These are phyloP conservation scores for Haplosporangium sp. DNA, from an alignment of 371 early-diverging fungal genomes.

Conservation along the genomic window DNA sequence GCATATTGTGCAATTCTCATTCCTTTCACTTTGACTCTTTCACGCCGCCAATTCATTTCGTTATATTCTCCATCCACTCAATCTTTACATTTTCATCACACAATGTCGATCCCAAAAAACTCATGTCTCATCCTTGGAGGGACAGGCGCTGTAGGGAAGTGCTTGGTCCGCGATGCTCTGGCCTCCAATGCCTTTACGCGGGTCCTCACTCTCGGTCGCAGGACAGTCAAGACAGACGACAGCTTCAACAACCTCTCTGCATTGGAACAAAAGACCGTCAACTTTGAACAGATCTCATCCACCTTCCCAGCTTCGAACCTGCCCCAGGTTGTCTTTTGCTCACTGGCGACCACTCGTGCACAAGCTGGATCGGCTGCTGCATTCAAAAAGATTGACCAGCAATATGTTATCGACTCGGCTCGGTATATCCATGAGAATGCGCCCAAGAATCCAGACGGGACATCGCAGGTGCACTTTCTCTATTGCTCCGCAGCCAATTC, in stretches of 20 bases:
- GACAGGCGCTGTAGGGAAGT: conserved; percentile 80
- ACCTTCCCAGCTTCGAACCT: conserved; percentile 31
- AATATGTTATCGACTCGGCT: conserved; percentile 75
- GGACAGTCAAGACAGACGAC: conserved; percentile 30
- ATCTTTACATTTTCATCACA: not conserved
- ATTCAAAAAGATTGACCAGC: conserved; percentile 80
- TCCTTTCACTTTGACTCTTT: no score
- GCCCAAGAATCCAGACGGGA: conserved; percentile 45
- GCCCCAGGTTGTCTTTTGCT: conserved; percentile 69
- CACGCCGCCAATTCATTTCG: not conserved
- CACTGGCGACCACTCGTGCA: conserved; percentile 77
- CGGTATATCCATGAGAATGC: conserved; percentile 72
- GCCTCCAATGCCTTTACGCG: conserved; percentile 66
- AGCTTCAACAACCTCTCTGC: conserved; percentile 23
- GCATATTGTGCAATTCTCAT: no score
- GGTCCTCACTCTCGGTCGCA: conserved; percentile 73
- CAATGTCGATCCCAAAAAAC: conserved; percentile 42
- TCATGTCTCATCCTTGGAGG: conserved; percentile 59
- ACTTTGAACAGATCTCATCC: conserved; percentile 59
- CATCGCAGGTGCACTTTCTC: conserved; percentile 69
- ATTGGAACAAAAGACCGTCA: conserved; percentile 58
- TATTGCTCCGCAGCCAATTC: conserved; percentile 72
- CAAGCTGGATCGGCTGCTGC: conserved; percentile 73
- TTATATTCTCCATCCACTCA: not conserved
- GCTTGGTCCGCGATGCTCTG: conserved; percentile 70